These are phyloP conservation scores for Populus hybrid DNA, from an alignment of 441 rosid genomes.

Conservation along the genomic window DNA sequence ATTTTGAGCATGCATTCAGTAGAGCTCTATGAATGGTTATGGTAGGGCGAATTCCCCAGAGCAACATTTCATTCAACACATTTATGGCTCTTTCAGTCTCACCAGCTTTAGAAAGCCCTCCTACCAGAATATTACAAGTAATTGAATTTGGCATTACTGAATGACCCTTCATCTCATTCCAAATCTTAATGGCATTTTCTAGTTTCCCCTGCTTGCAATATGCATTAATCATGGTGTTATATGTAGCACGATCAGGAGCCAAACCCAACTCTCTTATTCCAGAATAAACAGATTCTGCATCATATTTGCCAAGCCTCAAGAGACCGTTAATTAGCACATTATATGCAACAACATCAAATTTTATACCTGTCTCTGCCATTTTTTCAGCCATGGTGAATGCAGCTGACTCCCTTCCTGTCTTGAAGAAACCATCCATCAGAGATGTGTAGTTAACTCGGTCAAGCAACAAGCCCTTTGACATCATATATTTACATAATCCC, in stretches of 20 bases:
- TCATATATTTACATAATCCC: constrained; percentile 46
- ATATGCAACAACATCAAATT: constrained; percentile 76
- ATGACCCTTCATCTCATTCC: constrained; percentile 66
- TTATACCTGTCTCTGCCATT: constrained; percentile 60
- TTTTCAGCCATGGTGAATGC: constrained; percentile 67
- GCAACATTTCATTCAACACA: constrained; percentile 52
- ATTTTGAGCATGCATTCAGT: constrained; percentile 56
- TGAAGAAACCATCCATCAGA: constrained; percentile 84
- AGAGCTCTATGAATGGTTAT: constrained; percentile 44
- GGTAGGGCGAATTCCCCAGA: constrained; percentile 51
- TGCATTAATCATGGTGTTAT: constrained; percentile 73
- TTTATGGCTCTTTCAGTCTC: constrained; percentile 50
- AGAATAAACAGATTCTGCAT: constrained; percentile 48
- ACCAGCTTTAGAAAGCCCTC: constrained; percentile 53
- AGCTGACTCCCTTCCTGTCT: constrained; percentile 63
- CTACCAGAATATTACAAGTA: constrained; percentile 61
- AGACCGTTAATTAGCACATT: constrained; percentile 80
- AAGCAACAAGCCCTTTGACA: constrained; percentile 53
- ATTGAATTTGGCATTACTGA: constrained; percentile 58
- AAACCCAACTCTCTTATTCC: constrained; percentile 71
- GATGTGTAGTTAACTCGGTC: constrained; percentile 92
- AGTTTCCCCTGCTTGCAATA: constrained; percentile 54
- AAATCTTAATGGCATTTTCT: constrained; percentile 52
- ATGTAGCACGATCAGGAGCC: constrained; percentile 62
- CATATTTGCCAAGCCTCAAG: constrained; percentile 53